Conservation (phyloP, 2,329 filamentous ascomycete species). For the Neurospora sp. region DNA sequence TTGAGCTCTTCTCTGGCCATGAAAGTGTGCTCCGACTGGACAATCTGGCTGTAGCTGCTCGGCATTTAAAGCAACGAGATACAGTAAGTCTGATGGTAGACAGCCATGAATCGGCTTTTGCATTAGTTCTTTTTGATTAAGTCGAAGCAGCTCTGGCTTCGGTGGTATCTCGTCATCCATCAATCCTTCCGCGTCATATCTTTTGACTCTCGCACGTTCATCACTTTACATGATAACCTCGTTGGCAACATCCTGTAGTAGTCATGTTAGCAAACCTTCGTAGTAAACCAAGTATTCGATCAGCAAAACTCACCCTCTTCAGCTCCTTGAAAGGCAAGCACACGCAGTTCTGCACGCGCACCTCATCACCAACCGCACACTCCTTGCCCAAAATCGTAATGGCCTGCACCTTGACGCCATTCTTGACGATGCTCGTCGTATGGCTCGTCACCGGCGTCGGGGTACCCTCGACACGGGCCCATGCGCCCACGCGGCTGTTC, state of each 20-base stretch:
- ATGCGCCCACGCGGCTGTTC: conserved; percentile 93
- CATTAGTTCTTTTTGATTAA: neutral
- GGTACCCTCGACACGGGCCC: conserved; percentile 94
- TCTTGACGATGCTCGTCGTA: conserved; percentile 91
- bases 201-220: neutral
- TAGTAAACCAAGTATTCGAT: neutral
- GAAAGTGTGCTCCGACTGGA: neutral
- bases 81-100: neutral
- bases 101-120: neutral
- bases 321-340: conserved; percentile 97
- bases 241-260: conserved; percentile 66
- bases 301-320: conserved; percentile 63
- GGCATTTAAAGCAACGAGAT: neutral
- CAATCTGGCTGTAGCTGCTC: neutral
- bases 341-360: conserved; percentile 94
- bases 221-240: conserved; percentile 87
- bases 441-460: conserved; percentile 82
- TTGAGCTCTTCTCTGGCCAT: neutral
- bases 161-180: neutral
- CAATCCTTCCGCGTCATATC: neutral
- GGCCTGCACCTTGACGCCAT: conserved; percentile 96
- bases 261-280: neutral
- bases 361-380: conserved; percentile 85
- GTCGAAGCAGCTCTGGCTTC: neutral
- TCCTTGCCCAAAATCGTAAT: conserved; percentile 97